These are phyloP conservation scores for Amylostereum areolatum DNA, from an alignment of 1,284 basidiomycete genomes.

Conservation along the genomic window DNA sequence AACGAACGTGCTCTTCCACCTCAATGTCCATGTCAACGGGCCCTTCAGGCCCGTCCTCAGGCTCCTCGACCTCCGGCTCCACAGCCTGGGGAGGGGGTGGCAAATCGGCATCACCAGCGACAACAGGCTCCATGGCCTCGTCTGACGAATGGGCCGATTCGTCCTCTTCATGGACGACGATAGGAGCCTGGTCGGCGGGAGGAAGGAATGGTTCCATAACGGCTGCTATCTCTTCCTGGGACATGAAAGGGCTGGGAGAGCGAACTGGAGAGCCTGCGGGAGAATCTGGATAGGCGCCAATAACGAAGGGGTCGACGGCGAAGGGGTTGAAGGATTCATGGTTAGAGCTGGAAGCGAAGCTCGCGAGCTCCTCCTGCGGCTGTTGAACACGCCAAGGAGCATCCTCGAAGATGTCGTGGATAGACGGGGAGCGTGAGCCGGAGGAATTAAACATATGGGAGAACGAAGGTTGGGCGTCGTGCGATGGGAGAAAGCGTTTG, in stretches of 20 bases:
- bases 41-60: background rate
- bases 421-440: slow-evolving; percentile 9
- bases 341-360: slow-evolving; percentile 3
- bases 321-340: slow-evolving; percentile 41
- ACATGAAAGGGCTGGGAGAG: background rate
- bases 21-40: slow-evolving; percentile 3
- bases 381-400: background rate
- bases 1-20: background rate
- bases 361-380: slow-evolving; percentile 8
- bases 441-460: slow-evolving; percentile 2
- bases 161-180: background rate
- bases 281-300: slow-evolving; percentile 27
- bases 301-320: slow-evolving; percentile 17
- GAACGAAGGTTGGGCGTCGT: slow-evolving; percentile 6
- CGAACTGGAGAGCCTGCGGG: background rate
- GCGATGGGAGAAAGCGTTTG: slow-evolving; percentile 8
- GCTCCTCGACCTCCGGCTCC: background rate
- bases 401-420: slow-evolving; percentile 3
- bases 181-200: background rate
- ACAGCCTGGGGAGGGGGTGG: background rate
- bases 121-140: background rate
- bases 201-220: background rate
- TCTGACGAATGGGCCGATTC: background rate
- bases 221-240: background rate
- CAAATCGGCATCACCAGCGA: background rate